Evolutionary conservation across 306 rosid species (phyloP).

Genomic region (Quercus agrifolia): DNA sequence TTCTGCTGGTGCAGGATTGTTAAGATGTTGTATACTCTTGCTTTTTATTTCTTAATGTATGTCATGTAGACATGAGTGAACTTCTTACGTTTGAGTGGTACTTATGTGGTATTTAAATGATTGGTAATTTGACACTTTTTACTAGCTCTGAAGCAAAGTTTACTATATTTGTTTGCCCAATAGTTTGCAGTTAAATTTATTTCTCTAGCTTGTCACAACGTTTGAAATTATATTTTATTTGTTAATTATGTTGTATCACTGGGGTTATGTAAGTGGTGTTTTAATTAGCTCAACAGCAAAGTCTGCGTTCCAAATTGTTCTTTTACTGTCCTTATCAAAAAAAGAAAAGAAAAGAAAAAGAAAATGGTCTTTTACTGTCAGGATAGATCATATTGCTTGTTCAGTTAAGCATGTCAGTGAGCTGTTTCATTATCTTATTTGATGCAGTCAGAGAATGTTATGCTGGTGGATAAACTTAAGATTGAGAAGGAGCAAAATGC

Average conservation of each 20-base stretch:
- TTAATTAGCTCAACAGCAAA: background rate
- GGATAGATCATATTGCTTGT: conserved; percentile 13
- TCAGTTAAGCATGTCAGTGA: conserved; percentile 23
- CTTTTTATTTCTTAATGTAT: background rate
- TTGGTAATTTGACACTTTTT: background rate
- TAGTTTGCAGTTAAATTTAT: background rate
- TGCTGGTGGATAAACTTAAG: conserved; percentile 70
- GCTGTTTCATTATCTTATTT: conserved; percentile 25
- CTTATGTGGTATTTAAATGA: background rate
- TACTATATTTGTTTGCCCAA: background rate
- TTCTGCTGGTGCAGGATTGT: background rate
- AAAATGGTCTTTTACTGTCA: conserved; percentile 7
- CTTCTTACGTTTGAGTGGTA: background rate
- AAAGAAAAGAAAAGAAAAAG: no score
- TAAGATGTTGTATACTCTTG: background rate
- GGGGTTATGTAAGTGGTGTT: background rate
- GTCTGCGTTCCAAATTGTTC: background rate
- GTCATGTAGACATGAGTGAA: background rate
- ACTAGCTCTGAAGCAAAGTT: background rate
- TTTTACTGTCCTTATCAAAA: background rate
- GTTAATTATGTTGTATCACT: background rate
- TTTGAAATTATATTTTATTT: background rate
- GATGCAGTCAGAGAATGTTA: conserved; percentile 79
- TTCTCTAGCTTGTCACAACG: background rate
- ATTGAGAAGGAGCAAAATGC: conserved; percentile 85